phyloP scores from a whole-genome alignment of 2,329 filamentous ascomycete species.

The Cytospora chrysosperma region DNA sequence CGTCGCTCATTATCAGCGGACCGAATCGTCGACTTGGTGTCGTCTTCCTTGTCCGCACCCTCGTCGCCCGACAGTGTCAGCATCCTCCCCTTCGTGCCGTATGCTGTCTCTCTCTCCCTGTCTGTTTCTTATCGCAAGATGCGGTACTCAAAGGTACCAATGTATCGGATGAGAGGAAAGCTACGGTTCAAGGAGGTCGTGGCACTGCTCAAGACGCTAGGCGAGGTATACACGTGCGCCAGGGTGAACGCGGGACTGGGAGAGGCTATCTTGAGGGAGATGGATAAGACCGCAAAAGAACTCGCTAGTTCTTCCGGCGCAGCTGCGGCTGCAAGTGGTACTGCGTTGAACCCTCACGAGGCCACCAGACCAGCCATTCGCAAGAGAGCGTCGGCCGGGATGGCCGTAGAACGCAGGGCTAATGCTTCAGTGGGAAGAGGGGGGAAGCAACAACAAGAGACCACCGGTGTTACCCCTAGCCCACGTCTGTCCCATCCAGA shows the following conservation, averaged over 20 bases:
- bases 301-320: conserved; percentile 30
- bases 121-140: conserved; percentile 64
- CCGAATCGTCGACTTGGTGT: conserved; percentile 55
- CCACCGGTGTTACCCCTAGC: neutral
- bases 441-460: neutral
- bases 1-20: conserved; percentile 58
- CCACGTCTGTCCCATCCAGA: neutral
- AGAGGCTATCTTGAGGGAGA: conserved; percentile 54
- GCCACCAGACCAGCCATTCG: conserved; percentile 4
- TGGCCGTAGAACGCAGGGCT: neutral
- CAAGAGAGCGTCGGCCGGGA: conserved; percentile 26
- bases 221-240: conserved; percentile 59
- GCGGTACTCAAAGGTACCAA: conserved; percentile 58
- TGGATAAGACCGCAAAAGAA: conserved; percentile 52
- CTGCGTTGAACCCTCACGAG: neutral
- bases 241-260: conserved; percentile 55
- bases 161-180: conserved; percentile 57
- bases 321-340: conserved; percentile 16
- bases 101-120: conserved; percentile 59
- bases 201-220: conserved; percentile 50
- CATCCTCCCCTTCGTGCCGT: conserved; percentile 59
- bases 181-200: conserved; percentile 55
- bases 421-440: neutral
- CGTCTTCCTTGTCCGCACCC: conserved; percentile 37
- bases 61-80: conserved; percentile 38